phyloP scores from a whole-genome alignment of 106 monocot genomes.

The Dendrobium chrysotoxum region DNA sequence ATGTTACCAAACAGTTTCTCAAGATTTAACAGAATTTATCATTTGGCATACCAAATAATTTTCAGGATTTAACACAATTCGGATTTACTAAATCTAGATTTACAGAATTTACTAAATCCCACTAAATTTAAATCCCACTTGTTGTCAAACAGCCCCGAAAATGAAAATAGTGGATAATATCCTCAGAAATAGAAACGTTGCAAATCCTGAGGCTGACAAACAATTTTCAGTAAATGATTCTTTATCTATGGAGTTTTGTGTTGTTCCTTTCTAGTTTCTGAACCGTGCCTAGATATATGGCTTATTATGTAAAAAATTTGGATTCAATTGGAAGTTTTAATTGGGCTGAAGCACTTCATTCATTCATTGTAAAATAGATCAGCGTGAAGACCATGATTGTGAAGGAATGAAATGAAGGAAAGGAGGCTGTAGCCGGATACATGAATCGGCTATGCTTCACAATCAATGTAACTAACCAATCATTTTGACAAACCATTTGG shows the following conservation, averaged over 20 bases:
- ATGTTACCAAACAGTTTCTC: too few relatives aligned
- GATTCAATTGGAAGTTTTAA: slow-evolving; percentile 9
- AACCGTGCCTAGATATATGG: neutral
- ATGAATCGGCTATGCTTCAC: neutral
- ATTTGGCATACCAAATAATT: too few relatives aligned
- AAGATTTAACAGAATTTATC: too few relatives aligned
- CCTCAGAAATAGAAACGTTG: neutral
- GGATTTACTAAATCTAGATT: too few relatives aligned
- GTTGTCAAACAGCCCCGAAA: too few relatives aligned
- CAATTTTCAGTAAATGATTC: slow-evolving; percentile 10
- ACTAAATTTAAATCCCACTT: too few relatives aligned
- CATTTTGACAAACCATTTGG: neutral
- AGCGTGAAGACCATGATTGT: neutral
- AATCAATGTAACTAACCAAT: slow-evolving; percentile 1
- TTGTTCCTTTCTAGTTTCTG: neutral
- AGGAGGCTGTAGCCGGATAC: neutral
- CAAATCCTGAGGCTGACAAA: neutral
- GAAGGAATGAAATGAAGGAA: neutral
- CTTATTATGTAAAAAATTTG: neutral
- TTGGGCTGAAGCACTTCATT: slow-evolving; percentile 8
- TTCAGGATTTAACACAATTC: too few relatives aligned
- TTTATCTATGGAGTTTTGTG: neutral
- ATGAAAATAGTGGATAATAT: neutral
- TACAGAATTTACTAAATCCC: too few relatives aligned
- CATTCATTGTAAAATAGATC: slow-evolving; percentile 8